A percentile compares a stretch with the other conserved stretches of the same genome.
These are phyloP conservation scores for Kodamaea sp. DNA, from an alignment of 1,139 yeast species.

Conservation along the genomic window DNA sequence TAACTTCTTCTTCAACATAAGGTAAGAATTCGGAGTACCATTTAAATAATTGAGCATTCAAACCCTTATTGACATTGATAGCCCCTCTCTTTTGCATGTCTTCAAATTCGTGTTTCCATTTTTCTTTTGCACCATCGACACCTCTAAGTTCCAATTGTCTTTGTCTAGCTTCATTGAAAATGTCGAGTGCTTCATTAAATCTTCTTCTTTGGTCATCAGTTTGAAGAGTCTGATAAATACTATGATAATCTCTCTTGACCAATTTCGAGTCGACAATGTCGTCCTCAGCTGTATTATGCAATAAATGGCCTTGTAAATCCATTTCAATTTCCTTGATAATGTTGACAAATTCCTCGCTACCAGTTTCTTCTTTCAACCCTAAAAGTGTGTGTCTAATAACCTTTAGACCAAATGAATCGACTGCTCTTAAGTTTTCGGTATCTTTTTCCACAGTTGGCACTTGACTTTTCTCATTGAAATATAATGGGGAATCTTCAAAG, in stretches of 20 bases:
- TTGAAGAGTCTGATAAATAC: slow-evolving; percentile 50
- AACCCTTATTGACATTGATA: slow-evolving; percentile 49
- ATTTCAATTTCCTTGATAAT: slow-evolving; percentile 35
- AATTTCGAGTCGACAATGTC: slow-evolving; percentile 25
- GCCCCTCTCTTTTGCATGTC: slow-evolving; percentile 64
- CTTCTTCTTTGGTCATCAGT: slow-evolving; percentile 49
- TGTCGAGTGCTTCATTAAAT: slow-evolving; percentile 65
- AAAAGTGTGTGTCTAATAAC: slow-evolving; percentile 74
- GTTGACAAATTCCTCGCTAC: slow-evolving; percentile 25
- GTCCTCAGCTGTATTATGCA: slow-evolving; percentile 12
- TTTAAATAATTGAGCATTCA: slow-evolving; percentile 73
- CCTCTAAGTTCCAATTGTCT: slow-evolving; percentile 72
- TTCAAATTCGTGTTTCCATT: slow-evolving; percentile 84
- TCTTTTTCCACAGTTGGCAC: slow-evolving; percentile 46
- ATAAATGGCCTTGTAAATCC: slow-evolving; percentile 15
- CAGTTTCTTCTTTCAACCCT: slow-evolving; percentile 48
- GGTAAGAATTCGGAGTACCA: slow-evolving; percentile 76
- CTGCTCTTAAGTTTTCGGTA: slow-evolving; percentile 58
- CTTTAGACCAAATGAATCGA: slow-evolving; percentile 75
- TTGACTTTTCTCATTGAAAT: slow-evolving; percentile 23
- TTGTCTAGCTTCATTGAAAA: slow-evolving; percentile 73
- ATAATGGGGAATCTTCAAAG: slow-evolving; percentile 24
- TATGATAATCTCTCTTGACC: slow-evolving; percentile 59
- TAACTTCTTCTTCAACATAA: slow-evolving; percentile 61
- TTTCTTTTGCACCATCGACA: slow-evolving; percentile 78